A percentile compares a stretch with the other conserved stretches of the same genome.
These are phyloP conservation scores for Exophiala sideris DNA, from an alignment of 2,329 filamentous ascomycete genomes.

Conservation along the genomic window DNA sequence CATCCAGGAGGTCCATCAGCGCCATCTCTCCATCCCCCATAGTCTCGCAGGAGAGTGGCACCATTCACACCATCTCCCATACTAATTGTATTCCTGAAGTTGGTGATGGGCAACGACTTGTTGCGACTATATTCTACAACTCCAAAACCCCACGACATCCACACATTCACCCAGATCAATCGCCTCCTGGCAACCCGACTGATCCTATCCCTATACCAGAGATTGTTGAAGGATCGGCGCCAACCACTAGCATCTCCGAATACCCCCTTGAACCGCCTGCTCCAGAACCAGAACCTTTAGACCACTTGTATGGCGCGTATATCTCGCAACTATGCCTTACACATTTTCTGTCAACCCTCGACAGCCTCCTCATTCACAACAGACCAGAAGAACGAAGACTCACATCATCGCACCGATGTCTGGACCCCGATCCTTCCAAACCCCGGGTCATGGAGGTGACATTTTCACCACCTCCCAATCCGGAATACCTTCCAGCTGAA, in stretches of 20 bases:
- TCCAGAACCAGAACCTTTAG: constrained; percentile 52
- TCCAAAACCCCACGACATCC: constrained; percentile 41
- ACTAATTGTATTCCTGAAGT: constrained; percentile 39
- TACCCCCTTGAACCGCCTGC: constrained; percentile 55
- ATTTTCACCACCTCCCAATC: constrained; percentile 49
- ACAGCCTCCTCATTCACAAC: constrained; percentile 37
- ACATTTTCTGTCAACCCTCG: constrained; percentile 53
- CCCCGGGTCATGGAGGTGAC: constrained; percentile 53
- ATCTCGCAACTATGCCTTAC: constrained; percentile 55
- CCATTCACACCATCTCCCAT: constrained; percentile 47
- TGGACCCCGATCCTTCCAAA: constrained; percentile 38
- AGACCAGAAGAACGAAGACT: constrained; percentile 44
- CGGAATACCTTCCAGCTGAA: constrained; percentile 52
- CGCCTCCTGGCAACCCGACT: constrained; percentile 35
- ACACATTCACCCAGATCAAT: constrained; percentile 48
- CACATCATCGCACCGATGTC: constrained; percentile 46
- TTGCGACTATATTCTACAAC: constrained; percentile 51
- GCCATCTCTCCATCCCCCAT: constrained; percentile 26
- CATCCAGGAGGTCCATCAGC: constrained; percentile 25
- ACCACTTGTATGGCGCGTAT: constrained; percentile 54
- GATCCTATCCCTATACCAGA: constrained; percentile 41
- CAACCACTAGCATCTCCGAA: constrained; percentile 50
- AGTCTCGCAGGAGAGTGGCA: constrained; percentile 43
- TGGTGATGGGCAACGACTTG: constrained; percentile 41
- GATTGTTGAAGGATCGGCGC: constrained; percentile 46